Base-by-base conservation (phyloP, 768 basidiomycete genomes). In the Collybia sordida region DNA sequence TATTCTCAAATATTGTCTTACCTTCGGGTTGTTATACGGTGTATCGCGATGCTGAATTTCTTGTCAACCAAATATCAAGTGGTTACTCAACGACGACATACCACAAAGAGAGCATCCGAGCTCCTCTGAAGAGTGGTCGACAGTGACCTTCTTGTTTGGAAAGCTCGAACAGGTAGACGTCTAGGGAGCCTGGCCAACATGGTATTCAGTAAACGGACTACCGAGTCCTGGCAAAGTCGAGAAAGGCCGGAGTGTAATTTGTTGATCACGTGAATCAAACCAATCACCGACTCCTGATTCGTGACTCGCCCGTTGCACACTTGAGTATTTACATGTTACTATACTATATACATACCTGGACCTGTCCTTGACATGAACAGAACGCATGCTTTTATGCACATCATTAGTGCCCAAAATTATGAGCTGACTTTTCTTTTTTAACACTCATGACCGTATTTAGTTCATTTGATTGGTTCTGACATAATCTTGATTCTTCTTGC, bases 1-100 rank as follows among this genome's bases (percentile, higher is more conserved):
- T 38, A 43, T 53, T 6, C 9, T 19, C 11, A 18, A 25, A 17
- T 44, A 35, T 34, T 25, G 31, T 49, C 68, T 52, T 53, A 90
- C 90, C 79, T 83, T 86, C 27, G 95, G 85, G 70, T 98, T 98
- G 76, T 98, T 98, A 69, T 96, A 88, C 23, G 85, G 74, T 15
- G 93, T 93, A 75, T 98, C 93, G 50, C 95, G 91, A 69, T 98
- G 96, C 95, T 98, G 53, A 49, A 42, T 41, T 53, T 44, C 49
- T 49, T 42, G 48, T 51, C 55, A 52, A 48, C 45, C 12, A 44
- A 41, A 23, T 47, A 18, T 8, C 35, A 35, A 22, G 31, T 44
- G 31, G 47, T 42, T 41, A 49, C 19, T 9, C 41, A 27, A 12
- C 18, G 49, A 57, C 5, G 43, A 83, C 90, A 48, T 55, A 94